Conservation (phyloP, 805 yeast species). For the Candida ipomoeae region DNA sequence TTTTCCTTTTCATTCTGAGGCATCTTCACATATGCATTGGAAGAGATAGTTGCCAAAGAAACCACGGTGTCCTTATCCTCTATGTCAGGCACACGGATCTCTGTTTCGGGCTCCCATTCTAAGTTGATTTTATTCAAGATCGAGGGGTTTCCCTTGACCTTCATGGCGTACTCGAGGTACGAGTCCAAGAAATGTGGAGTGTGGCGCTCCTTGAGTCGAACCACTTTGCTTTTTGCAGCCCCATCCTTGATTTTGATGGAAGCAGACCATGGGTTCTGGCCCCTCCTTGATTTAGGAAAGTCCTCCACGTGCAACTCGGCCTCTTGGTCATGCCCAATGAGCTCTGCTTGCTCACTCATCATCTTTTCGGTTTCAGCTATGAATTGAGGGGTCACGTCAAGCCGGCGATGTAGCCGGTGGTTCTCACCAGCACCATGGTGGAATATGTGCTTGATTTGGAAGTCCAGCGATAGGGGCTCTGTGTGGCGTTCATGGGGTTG, state of each 20-base stretch:
- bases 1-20: conserved; percentile 53
- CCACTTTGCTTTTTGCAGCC: conserved; percentile 17
- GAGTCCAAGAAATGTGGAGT: conserved; percentile 63
- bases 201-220: conserved; percentile 34
- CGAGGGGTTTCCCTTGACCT: conserved; percentile 35
- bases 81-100: conserved; percentile 64
- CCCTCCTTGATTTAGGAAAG: conserved; percentile 32
- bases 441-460: conserved; percentile 50
- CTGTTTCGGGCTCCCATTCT: conserved; percentile 60
- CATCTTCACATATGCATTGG: conserved; percentile 81
- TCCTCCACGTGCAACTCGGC: conserved; percentile 20
- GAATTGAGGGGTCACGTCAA: conserved; percentile 47
- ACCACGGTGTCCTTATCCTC: conserved; percentile 70
- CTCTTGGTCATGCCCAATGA: not conserved
- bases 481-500: conserved; percentile 4
- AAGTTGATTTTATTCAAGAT: conserved; percentile 37
- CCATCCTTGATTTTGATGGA: conserved; percentile 26
- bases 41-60: conserved; percentile 76
- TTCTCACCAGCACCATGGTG: conserved; percentile 56
- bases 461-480: conserved; percentile 6
- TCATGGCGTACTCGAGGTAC: conserved; percentile 54
- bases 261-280: conserved; percentile 39
- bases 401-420: conserved; percentile 41
- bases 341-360: not conserved
- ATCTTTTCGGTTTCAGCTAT: conserved; percentile 18